Percentiles rank a stretch among this genome's conserved stretches.
Evolutionary conservation across 495 filamentous ascomycete species (phyloP).

Genomic region (Xylaria flabelliformis): DNA sequence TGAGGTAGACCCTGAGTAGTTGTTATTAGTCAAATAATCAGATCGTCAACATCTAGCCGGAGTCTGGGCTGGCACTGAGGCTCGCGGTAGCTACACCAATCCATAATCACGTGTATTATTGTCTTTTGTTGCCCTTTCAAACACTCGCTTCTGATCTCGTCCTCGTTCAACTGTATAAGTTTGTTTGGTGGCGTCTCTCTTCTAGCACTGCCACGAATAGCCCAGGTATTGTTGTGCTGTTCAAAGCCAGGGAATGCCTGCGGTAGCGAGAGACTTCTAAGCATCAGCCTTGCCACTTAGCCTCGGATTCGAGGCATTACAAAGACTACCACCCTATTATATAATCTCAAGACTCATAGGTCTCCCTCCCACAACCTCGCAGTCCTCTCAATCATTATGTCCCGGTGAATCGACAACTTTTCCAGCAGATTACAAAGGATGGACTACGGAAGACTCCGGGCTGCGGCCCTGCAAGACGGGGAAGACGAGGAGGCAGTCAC

Average conservation of each 20-base stretch:
- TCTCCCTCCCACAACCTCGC: background rate
- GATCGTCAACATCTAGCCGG: background rate
- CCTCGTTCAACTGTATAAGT: background rate
- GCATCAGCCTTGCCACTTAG: background rate
- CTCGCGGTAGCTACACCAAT: background rate
- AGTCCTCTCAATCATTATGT: background rate
- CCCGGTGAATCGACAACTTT: background rate
- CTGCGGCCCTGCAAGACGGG: slow-evolving; percentile 82
- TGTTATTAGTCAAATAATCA: background rate
- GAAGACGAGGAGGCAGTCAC: slow-evolving; percentile 97
- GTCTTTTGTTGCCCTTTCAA: slow-evolving; percentile 12
- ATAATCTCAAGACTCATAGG: background rate
- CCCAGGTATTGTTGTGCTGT: background rate
- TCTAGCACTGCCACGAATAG: background rate
- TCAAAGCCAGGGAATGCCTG: slow-evolving; percentile 2
- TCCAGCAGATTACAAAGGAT: slow-evolving; percentile 43
- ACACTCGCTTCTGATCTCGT: background rate
- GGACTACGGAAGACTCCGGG: slow-evolving; percentile 83
- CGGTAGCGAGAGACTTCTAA: slow-evolving; percentile 5
- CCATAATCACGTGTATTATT: background rate
- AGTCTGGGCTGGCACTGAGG: slow-evolving; percentile 1
- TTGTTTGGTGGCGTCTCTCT: background rate
- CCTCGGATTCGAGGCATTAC: background rate
- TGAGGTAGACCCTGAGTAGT: background rate
- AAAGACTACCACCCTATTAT: background rate